Conservation (phyloP, 2,329 filamentous ascomycete genomes). For the Fusarium burgessii region DNA sequence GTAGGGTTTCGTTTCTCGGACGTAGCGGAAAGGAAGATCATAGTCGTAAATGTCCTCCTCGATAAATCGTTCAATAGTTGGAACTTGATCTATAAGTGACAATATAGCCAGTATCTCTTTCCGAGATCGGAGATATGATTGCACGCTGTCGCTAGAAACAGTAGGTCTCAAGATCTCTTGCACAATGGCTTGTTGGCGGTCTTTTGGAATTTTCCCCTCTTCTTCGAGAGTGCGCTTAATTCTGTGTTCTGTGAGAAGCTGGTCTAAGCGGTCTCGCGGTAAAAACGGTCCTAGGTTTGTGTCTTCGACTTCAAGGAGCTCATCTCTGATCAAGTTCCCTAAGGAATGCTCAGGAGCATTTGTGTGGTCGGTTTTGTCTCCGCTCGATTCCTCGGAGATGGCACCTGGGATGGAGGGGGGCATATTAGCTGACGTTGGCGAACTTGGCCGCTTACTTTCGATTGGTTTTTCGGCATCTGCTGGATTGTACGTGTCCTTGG, state of each 20-base stretch:
- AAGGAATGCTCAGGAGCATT: background rate
- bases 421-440: background rate
- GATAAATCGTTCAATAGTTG: constrained; percentile 4
- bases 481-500: background rate
- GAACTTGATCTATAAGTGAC: background rate
- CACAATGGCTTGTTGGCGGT: background rate
- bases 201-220: background rate
- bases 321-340: background rate
- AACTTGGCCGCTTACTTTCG: background rate
- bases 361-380: background rate
- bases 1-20: too few species aligned
- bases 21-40: constrained; percentile 4
- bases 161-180: background rate
- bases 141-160: background rate
- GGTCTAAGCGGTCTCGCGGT: background rate
- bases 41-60: background rate
- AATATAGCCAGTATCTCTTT: constrained; percentile 3
- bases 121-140: background rate
- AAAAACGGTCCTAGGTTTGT: background rate
- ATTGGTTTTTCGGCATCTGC: background rate
- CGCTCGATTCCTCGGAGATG: background rate
- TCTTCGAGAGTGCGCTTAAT: background rate
- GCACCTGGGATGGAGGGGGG: background rate
- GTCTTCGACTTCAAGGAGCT: background rate
- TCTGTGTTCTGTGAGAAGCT: background rate